Evolutionary conservation across 345 rosid species (phyloP), one percentile per base, ranked within the genome.

Genomic region (Mangifera indica): DNA sequence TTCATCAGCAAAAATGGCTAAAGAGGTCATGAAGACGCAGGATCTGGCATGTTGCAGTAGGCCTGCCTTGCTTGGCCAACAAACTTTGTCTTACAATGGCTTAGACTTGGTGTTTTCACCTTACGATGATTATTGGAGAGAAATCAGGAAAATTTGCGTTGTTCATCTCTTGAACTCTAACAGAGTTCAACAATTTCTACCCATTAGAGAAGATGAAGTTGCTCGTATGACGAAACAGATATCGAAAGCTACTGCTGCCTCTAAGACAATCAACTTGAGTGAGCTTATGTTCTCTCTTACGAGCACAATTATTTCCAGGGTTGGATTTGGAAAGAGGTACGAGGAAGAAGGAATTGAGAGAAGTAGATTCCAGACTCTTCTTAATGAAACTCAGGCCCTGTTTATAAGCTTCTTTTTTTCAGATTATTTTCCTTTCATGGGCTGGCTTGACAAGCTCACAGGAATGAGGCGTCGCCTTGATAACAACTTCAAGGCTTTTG

Each of bases 301-400:
- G 1, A 66, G 67, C 21, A 62, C 66, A 24, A 29, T 69, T 17
- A 76, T 74, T 21, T 78, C 78, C 21, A 72, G 81, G 13, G n/a
- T 71, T 34, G 81, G 78, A 7, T 82, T 82, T 11, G 76, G 84
- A 0, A 84, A 78, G 74, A 79, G 71, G 37, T 78, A 64, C 18
- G 77, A 66, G n/a, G 77, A 67, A 0, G 78, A 67, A 34, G 74
- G 65, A 2, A 3, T 29, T 7, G 79, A 66, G 17, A 70, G 60
- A n/a, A 51, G 29, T 22, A 71, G 70, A 32, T 70, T 81, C 24
- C 71, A 69, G 3, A 29, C 22, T 20, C 7, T 76, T 37, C 63
- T 76, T 13, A 21, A 59, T 8, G 84, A 76, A 73, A 63, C 81
- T 21, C 76, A 69, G 44, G 84, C 74, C 17, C 42, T 76, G 52